phyloP scores from a whole-genome alignment of 2,329 filamentous ascomycete genomes.

The Neurospora sp. region DNA sequence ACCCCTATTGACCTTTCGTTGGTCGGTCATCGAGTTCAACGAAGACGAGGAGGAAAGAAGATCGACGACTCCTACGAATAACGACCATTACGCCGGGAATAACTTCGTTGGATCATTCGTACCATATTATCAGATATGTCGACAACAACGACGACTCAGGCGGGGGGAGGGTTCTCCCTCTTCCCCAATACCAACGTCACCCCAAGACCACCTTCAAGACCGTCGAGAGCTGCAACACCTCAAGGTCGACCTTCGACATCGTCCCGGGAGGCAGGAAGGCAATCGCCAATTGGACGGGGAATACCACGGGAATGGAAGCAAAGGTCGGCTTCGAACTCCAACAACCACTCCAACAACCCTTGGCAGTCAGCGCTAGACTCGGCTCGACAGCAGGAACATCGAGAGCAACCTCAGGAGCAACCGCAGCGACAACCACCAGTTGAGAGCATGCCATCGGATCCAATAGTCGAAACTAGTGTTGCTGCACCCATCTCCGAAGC shows the following conservation, averaged over 20 bases:
- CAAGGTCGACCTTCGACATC: conserved; percentile 20
- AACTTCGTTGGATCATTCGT: not conserved
- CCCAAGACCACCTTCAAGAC: conserved; percentile 30
- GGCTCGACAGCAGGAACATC: conserved; percentile 5
- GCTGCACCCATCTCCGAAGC: conserved; percentile 31
- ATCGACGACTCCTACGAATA: not conserved
- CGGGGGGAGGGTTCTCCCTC: conserved; percentile 45
- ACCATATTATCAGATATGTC: conserved; percentile 24
- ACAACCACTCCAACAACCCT: conserved; percentile 15
- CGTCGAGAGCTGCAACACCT: conserved; percentile 26
- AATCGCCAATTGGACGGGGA: conserved; percentile 24
- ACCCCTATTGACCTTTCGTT: not conserved
- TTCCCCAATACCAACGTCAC: conserved; percentile 41
- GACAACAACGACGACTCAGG: conserved; percentile 24
- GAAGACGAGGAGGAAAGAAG: not conserved
- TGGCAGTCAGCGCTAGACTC: conserved; percentile 17
- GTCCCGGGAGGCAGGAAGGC: conserved; percentile 22
- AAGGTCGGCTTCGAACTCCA: conserved; percentile 6
- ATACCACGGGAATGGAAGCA: conserved; percentile 27
- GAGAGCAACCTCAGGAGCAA: not conserved
- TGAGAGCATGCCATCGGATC: conserved; percentile 4
- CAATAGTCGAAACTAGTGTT: conserved; percentile 6
- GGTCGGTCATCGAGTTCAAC: not conserved
- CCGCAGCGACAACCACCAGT: conserved; percentile 6
- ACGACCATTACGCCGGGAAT: not conserved